A percentile compares a stretch with the other conserved stretches of the same genome.
Evolutionary conservation across 2,329 filamentous ascomycete genomes (phyloP).

Genomic region (Aureobasidium sp.): DNA sequence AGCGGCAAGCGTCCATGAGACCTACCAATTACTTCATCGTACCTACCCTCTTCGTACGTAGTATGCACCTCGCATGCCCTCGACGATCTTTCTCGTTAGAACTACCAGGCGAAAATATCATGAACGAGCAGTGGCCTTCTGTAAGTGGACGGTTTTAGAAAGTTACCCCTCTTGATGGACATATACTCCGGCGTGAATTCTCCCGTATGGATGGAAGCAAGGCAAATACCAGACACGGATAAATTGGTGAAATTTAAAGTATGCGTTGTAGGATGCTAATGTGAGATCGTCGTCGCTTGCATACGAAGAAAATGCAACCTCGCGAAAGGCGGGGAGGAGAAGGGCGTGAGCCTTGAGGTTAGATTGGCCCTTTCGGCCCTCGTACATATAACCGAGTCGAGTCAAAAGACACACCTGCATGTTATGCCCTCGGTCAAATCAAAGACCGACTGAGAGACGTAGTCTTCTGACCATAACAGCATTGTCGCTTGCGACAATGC

Average conservation of each 20-base stretch:
- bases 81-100: not conserved
- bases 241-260: not conserved
- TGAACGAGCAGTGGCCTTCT: not conserved
- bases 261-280: not conserved
- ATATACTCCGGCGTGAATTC: not conserved
- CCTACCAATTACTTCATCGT: not conserved
- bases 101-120: not conserved
- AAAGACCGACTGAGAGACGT: too few relatives aligned
- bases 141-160: not conserved
- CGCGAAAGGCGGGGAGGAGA: not conserved
- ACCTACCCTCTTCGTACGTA: too few relatives aligned
- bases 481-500: not conserved
- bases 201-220: not conserved
- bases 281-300: not conserved
- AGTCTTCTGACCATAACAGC: not conserved
- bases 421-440: too few relatives aligned
- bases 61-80: not conserved
- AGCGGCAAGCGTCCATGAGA: too few relatives aligned
- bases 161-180: not conserved
- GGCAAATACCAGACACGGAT: not conserved
- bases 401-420: too few relatives aligned
- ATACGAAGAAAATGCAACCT: not conserved
- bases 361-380: not conserved
- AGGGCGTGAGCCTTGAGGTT: not conserved
- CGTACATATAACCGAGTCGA: too few relatives aligned